Evolutionary conservation across 139 green algal genomes (phyloP).

Genomic region (Desmodesmus armatus): DNA sequence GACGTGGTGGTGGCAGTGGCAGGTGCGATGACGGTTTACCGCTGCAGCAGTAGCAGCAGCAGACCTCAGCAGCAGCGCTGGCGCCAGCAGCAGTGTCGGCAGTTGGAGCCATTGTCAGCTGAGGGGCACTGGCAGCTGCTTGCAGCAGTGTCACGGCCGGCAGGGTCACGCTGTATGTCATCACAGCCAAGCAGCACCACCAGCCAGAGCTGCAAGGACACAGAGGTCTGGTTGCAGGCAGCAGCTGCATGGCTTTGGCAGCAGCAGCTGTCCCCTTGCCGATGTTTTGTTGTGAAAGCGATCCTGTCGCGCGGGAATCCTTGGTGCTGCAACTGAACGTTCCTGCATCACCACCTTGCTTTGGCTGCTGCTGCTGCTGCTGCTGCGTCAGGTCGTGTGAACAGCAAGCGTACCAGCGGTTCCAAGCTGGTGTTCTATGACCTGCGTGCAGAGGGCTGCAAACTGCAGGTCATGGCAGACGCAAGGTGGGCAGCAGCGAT

Average conservation of each 20-base stretch:
- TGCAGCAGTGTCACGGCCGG: not conserved
- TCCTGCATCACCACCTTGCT: no score
- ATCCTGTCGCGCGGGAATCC: no score
- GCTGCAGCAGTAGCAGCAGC: not conserved
- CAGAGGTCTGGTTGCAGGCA: no score
- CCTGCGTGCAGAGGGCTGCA: slow-evolving; percentile 86
- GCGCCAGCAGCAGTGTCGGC: no score
- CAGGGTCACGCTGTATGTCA: not conserved
- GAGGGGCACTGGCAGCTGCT: not conserved
- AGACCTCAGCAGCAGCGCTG: no score
- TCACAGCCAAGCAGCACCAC: not conserved
- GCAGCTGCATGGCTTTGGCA: no score
- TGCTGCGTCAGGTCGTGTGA: slow-evolving; percentile 78
- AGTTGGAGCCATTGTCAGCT: not conserved
- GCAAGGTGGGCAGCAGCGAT: slow-evolving; percentile 51
- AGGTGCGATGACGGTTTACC: slow-evolving; percentile 60
- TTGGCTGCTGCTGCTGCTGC: not conserved
- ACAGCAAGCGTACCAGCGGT: slow-evolving; percentile 87
- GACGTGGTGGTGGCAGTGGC: slow-evolving; percentile 69
- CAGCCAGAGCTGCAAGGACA: no score
- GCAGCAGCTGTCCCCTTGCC: no score
- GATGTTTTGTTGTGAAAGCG: no score
- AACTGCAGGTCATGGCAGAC: slow-evolving; percentile 98
- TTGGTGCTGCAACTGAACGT: no score
- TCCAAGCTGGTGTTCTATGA: slow-evolving; percentile 99